These are phyloP conservation scores for Lactarius pseudohatsudake DNA, from an alignment of 768 basidiomycete genomes.

Conservation along the genomic window DNA sequence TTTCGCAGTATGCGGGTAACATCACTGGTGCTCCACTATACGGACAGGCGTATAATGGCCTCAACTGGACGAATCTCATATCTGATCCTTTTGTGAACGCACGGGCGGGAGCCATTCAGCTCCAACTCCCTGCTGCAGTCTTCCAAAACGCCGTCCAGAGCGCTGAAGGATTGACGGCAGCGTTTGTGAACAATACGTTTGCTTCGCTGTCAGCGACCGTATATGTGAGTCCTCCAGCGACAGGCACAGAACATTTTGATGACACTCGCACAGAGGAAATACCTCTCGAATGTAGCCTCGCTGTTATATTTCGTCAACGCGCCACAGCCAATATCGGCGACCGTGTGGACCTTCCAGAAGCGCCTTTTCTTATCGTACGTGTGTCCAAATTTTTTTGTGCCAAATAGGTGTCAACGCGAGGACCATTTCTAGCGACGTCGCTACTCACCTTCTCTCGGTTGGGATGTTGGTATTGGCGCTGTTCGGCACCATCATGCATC, in stretches of 20 bases:
- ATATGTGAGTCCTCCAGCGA: slow-evolving; percentile 44
- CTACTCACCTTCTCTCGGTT: slow-evolving; percentile 45
- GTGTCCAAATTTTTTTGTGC: not conserved
- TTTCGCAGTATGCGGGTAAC: slow-evolving; percentile 42
- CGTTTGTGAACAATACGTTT: slow-evolving; percentile 42
- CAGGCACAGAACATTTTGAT: not conserved
- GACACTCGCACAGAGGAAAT: slow-evolving; percentile 38
- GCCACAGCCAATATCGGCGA: slow-evolving; percentile 39
- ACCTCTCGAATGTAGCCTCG: slow-evolving; percentile 51
- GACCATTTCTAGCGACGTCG: slow-evolving; percentile 38
- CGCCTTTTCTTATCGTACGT: slow-evolving; percentile 52
- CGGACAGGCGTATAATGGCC: slow-evolving; percentile 53
- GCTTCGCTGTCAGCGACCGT: slow-evolving; percentile 41
- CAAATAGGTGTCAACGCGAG: not conserved
- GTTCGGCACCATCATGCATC: slow-evolving; percentile 44
- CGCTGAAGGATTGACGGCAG: slow-evolving; percentile 39
- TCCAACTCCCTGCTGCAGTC: slow-evolving; percentile 53
- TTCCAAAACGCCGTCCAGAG: slow-evolving; percentile 46
- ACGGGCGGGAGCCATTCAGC: slow-evolving; percentile 44
- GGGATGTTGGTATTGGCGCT: slow-evolving; percentile 48
- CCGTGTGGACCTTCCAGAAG: slow-evolving; percentile 45
- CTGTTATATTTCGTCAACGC: slow-evolving; percentile 49
- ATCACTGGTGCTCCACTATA: slow-evolving; percentile 47
- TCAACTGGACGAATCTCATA: slow-evolving; percentile 44
- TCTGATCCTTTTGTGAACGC: slow-evolving; percentile 42